These are phyloP conservation scores for Dothistroma pini DNA, from an alignment of 2,329 filamentous ascomycete genomes.

Conservation along the genomic window DNA sequence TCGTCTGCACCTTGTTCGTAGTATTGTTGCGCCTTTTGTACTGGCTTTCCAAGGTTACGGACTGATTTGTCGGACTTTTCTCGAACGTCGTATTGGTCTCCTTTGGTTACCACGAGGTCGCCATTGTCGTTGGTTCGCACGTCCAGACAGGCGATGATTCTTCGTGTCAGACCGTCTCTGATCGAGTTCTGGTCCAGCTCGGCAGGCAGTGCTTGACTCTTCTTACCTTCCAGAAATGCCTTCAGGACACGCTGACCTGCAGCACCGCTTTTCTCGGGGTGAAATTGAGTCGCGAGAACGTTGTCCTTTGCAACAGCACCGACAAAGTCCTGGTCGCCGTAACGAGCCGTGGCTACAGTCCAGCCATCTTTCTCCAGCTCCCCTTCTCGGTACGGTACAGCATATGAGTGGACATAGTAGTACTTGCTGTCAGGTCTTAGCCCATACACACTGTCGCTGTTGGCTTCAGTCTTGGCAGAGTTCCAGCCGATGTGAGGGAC, in stretches of 20 bases:
- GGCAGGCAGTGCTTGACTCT: constrained; percentile 52
- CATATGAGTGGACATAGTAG: constrained; percentile 98
- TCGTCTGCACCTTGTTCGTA: constrained; percentile 97
- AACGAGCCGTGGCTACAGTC: constrained; percentile 85
- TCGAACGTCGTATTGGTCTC: constrained; percentile 96
- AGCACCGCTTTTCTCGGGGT: constrained; percentile 93
- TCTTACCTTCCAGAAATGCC: constrained; percentile 76
- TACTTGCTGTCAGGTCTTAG: constrained; percentile 82
- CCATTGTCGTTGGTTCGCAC: constrained; percentile 92
- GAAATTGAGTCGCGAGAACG: constrained; percentile 89
- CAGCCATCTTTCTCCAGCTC: constrained; percentile 78
- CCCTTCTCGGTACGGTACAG: constrained; percentile 68
- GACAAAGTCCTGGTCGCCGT: constrained; percentile 85
- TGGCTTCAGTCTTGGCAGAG: constrained; percentile 63
- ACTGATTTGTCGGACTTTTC: constrained; percentile 74
- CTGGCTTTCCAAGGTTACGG: constrained; percentile 92
- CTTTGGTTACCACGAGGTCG: constrained; percentile 95
- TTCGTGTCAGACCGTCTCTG: constrained; percentile 74
- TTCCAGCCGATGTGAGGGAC: constrained; percentile 99
- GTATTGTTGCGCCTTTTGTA: constrained; percentile 89
- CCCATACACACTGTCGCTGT: constrained; percentile 66
- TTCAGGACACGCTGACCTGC: constrained; percentile 80
- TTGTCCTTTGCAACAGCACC: constrained; percentile 84
- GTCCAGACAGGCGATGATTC: constrained; percentile 93
- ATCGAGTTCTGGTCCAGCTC: constrained; percentile 30